Conservation (phyloP, 495 filamentous ascomycete species). For the Aspergillus bertholletiae region DNA sequence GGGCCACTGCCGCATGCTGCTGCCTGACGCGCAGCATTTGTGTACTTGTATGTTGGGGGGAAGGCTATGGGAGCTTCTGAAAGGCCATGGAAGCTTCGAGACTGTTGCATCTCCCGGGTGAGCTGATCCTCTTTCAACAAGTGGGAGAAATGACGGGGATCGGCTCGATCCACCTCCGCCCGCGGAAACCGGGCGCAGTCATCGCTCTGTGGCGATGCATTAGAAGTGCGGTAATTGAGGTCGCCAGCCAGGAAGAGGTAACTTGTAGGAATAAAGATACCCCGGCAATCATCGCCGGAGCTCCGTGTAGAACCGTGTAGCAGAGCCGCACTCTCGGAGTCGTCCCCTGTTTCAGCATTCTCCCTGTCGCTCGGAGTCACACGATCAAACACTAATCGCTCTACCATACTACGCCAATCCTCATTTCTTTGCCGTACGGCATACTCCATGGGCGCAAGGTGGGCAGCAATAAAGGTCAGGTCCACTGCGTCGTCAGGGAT, state of each 20-base stretch:
- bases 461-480: slow-evolving; percentile 83
- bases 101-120: slow-evolving; percentile 57
- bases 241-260: slow-evolving; percentile 86
- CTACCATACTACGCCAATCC: slow-evolving; percentile 81
- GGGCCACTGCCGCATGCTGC: slow-evolving; percentile 22
- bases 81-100: slow-evolving; percentile 70
- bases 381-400: slow-evolving; percentile 66
- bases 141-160: slow-evolving; percentile 51
- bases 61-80: slow-evolving; percentile 72
- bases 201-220: slow-evolving; percentile 49
- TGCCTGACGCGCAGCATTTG: slow-evolving; percentile 40
- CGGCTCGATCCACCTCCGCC: slow-evolving; percentile 44
- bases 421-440: slow-evolving; percentile 66
- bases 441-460: slow-evolving; percentile 82
- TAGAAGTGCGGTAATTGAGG: slow-evolving; percentile 86
- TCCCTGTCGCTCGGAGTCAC: slow-evolving; percentile 5
- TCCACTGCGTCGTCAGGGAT: slow-evolving; percentile 44
- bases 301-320: slow-evolving; percentile 28
- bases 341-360: slow-evolving; percentile 14
- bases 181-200: slow-evolving; percentile 59
- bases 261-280: slow-evolving; percentile 69
- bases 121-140: slow-evolving; percentile 77
- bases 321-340: slow-evolving; percentile 40
- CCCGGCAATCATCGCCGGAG: slow-evolving; percentile 17
- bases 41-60: slow-evolving; percentile 90